These are phyloP conservation scores for Ambrosia artemisiifolia DNA, from an alignment of 129 eudicot genomes.

Conservation along the genomic window DNA sequence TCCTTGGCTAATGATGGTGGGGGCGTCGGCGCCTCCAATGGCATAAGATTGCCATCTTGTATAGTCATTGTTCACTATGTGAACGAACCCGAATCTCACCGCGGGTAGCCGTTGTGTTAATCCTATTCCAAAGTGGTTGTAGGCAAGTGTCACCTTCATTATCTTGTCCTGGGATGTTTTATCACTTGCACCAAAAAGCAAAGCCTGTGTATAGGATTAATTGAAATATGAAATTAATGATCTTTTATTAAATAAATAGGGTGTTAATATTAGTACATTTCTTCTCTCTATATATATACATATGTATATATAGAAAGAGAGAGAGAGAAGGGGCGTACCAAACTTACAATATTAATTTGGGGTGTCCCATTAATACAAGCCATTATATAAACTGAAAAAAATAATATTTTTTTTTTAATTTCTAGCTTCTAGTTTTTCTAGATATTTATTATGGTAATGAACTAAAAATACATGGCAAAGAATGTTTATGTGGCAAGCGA, in stretches of 20 bases:
- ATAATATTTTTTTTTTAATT: no score
- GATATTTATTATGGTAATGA: no score
- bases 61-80: slow-evolving; percentile 52
- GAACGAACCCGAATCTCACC: slow-evolving; percentile 38
- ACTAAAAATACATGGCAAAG: no score
- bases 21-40: slow-evolving; percentile 37
- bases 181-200: slow-evolving; percentile 55
- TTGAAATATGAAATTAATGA: neutral
- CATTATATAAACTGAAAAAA: no score
- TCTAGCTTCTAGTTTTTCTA: no score
- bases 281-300: no score
- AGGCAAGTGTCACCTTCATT: slow-evolving; percentile 45
- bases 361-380: no score
- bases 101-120: slow-evolving; percentile 46
- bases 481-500: no score
- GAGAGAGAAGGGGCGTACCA: no score
- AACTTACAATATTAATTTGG: no score
- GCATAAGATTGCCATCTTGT: slow-evolving; percentile 47
- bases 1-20: slow-evolving; percentile 65
- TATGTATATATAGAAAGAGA: no score
- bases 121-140: slow-evolving; percentile 56
- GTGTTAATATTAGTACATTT: no score
- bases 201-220: slow-evolving; percentile 14
- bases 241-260: neutral
- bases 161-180: slow-evolving; percentile 25